phyloP scores from a whole-genome alignment of 208 protist genomes.

The Vickermania spadyakhi region DNA sequence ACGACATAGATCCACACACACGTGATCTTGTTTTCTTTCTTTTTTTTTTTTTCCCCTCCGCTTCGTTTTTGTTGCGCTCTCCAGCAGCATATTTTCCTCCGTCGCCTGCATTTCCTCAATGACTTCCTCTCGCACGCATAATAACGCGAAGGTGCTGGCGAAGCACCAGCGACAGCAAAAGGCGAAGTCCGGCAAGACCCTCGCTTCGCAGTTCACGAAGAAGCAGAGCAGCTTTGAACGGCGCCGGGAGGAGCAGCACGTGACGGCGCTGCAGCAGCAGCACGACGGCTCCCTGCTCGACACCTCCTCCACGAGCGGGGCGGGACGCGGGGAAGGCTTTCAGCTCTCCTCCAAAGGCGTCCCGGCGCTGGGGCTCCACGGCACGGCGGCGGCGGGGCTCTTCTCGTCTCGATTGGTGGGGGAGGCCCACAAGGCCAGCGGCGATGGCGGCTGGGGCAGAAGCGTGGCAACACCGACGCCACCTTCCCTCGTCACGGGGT shows the following conservation, averaged over 20 bases:
- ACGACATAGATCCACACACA: too few relatives aligned
- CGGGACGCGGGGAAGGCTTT: neutral
- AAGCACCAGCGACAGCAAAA: conserved; percentile 31
- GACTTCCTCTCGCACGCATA: conserved; percentile 23
- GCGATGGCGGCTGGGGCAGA: conserved; percentile 2
- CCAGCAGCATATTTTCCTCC: conserved; percentile 7
- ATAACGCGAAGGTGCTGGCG: conserved; percentile 46
- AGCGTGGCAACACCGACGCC: neutral
- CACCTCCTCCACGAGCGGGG: conserved; percentile 1
- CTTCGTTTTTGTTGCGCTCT: conserved; percentile 5
- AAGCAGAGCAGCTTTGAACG: conserved; percentile 75
- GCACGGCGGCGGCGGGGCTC: neutral
- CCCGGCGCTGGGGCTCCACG: neutral
- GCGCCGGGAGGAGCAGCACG: conserved; percentile 57
- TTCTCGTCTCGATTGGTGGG: conserved; percentile 24
- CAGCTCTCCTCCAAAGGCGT: neutral
- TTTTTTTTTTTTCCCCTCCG: conserved; percentile 6
- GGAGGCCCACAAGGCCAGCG: conserved; percentile 20
- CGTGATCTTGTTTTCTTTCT: conserved; percentile 7
- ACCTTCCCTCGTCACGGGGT: neutral
- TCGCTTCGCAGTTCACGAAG: conserved; percentile 45
- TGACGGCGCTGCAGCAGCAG: conserved; percentile 12
- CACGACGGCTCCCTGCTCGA: conserved; percentile 24
- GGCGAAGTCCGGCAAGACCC: conserved; percentile 22
- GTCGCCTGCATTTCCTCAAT: conserved; percentile 9